Percentiles rank a stretch among this genome's conserved stretches.
phyloP scores from a whole-genome alignment of 2,329 filamentous ascomycete genomes.

The Zasmidium citrigriseum region DNA sequence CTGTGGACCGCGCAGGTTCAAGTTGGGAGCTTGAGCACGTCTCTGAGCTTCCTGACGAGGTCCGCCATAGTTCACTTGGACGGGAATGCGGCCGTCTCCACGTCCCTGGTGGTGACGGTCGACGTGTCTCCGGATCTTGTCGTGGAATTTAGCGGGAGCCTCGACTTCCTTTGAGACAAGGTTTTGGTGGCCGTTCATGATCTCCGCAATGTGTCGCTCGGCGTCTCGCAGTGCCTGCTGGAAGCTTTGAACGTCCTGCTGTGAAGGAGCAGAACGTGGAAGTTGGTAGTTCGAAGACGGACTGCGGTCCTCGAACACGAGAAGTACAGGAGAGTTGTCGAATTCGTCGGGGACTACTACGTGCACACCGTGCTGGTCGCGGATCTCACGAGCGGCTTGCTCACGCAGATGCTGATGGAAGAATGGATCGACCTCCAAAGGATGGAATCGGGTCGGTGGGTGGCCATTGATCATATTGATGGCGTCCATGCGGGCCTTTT shows the following conservation, averaged over 20 bases:
- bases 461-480: conserved; percentile 72
- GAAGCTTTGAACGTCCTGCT: conserved; percentile 57
- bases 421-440: conserved; percentile 72
- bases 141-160: conserved; percentile 62
- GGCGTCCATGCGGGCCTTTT: conserved; percentile 74
- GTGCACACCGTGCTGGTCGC: conserved; percentile 70
- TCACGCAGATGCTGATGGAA: conserved; percentile 73
- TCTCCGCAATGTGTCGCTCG: conserved; percentile 55
- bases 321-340: conserved; percentile 62
- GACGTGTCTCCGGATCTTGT: conserved; percentile 63
- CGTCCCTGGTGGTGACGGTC: conserved; percentile 56
- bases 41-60: conserved; percentile 47
- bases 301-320: conserved; percentile 72
- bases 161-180: conserved; percentile 57
- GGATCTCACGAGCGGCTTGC: conserved; percentile 63
- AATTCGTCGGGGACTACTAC: conserved; percentile 68
- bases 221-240: conserved; percentile 60
- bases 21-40: conserved; percentile 49
- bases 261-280: conserved; percentile 57
- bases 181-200: conserved; percentile 57
- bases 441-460: conserved; percentile 69
- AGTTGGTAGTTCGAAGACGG: conserved; percentile 54
- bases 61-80: conserved; percentile 56
- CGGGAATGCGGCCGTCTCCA: conserved; percentile 54
- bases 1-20: conserved; percentile 73